Evolutionary conservation across 1,284 basidiomycete species (phyloP), one percentile per base, ranked within the genome.

Genomic region (Cryptococcus floricola): DNA sequence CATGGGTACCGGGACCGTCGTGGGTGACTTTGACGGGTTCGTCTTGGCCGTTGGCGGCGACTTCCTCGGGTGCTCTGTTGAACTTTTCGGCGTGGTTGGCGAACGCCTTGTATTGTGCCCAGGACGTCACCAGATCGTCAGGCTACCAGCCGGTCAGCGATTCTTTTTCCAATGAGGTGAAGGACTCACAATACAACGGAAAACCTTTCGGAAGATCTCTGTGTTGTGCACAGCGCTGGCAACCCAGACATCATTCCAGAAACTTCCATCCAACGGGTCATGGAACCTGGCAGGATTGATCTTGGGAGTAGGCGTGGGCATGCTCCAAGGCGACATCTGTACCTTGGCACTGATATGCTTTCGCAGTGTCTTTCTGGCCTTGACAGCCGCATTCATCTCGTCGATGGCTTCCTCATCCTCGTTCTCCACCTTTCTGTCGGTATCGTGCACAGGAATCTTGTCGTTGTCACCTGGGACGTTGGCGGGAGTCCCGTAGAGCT

Each of bases 71-170:
- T 1, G 64, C 60, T 56, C 70, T 65, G 57, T 70, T 75, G 64
- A 91, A 77, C 34, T 88, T 84, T 62, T 91, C 90, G 57, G 89
- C 86, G 67, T 89, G 82, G 37, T 82, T 76, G 42, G 71, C 72
- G 59, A 90, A 95, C 58, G 92, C 87, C 71, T 87, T 93, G 79
- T 95, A 95, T 69, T 91, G 88, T 67, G 92, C 91, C 94, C 93
- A 97, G 0, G 91, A 93, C 1, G 87, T 88, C 52, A 96, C 84
- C 14, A 87, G 79, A 72, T 97, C 92, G 71, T 96, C 93, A 4
- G 93, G 93, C 62, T 71, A 34, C 8, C 18, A 23, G 8, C 8
- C 14, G 14, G 49, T 57, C 28, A 66, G 54, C 43, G 13, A 28
- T 19, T 23, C 12, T 44, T 27, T 27, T 43, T 23, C 23, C 23